Evolutionary conservation across 140 eudicot species (phyloP), one percentile per base, ranked within the genome.

Genomic region (Flaveria floridana): DNA sequence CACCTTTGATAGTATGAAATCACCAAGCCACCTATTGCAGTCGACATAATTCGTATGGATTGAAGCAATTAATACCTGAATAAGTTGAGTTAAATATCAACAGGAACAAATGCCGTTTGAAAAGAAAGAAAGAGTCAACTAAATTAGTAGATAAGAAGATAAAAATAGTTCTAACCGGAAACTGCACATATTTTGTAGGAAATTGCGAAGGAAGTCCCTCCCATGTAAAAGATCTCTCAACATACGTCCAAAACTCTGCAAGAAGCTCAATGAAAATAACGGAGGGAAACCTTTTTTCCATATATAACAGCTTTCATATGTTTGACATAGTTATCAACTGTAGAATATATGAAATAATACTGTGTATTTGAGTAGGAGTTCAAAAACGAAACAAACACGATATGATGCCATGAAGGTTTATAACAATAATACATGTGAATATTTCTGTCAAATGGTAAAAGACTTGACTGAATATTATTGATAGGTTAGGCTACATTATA

Each of bases 1-100:
- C 71, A 92, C 98, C 97, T 95, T 95, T 44, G 99, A 95, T 70
- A 95, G 85, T 30, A 95, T 85, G 72, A 95, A 95, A 82, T 95
- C 97, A 63, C 99, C 99, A 76, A 95, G 92, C 99, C 99, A 95
- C 82, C 99, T 80, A 77, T 78, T 88, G 83, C 99, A 95, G 84
- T 95, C 97, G n/a, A 95, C 99, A 77, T 95, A 95, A 74, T 95
- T 95, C 59, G 95, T 83, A 82, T 95, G 99, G 34, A 95, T 82
- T 55, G 96, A 87, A 68, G 99, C 97, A 76, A 91, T 82, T 71
- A 91, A 85, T 16, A 85, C 85, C 99, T 95, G 87, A 39, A 75
- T 55, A 39, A 34, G 72, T 44, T 59, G 57, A 78, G 52, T 53
- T 74, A 66, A 71, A 50, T 50, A 69, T 37, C 58, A 48, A 70